Conservation (phyloP, 2,329 filamentous ascomycete genomes). For the Pseudonectria foliicola region DNA sequence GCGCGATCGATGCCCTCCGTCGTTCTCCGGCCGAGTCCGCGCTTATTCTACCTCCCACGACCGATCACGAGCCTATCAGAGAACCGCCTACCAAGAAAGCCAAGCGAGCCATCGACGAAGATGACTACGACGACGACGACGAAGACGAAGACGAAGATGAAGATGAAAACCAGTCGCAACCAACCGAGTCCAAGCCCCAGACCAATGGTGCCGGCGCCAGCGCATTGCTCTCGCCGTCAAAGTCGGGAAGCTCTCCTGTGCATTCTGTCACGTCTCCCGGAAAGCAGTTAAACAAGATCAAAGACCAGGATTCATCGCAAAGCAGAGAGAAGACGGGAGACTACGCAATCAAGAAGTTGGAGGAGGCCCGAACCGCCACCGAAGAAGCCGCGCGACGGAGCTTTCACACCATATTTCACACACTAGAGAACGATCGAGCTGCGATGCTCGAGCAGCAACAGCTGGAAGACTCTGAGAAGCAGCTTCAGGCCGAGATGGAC, state of each 20-base stretch:
- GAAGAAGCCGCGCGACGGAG: slow-evolving; percentile 84
- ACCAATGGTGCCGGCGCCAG: slow-evolving; percentile 46
- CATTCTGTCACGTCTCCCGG: slow-evolving; percentile 56
- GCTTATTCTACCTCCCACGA: slow-evolving; percentile 45
- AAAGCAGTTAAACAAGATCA: slow-evolving; percentile 47
- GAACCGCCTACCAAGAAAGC: slow-evolving; percentile 66
- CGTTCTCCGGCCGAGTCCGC: slow-evolving; percentile 32
- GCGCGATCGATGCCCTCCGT: slow-evolving; percentile 47
- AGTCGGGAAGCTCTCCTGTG: slow-evolving; percentile 60
- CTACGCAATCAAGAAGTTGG: slow-evolving; percentile 85
- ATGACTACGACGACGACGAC: slow-evolving; percentile 81
- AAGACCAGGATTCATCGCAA: slow-evolving; percentile 40
- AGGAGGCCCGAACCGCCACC: slow-evolving; percentile 83
- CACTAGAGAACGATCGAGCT: slow-evolving; percentile 86
- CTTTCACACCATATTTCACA: slow-evolving; percentile 92
- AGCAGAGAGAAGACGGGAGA: slow-evolving; percentile 65
- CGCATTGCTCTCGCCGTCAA: slow-evolving; percentile 59
- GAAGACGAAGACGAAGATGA: slow-evolving; percentile 58
- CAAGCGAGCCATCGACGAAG: slow-evolving; percentile 72
- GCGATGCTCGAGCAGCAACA: slow-evolving; percentile 98
- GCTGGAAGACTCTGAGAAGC: slow-evolving; percentile 91
- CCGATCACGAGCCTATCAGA: slow-evolving; percentile 50
- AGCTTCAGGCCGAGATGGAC: slow-evolving; percentile 92
- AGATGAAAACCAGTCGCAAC: slow-evolving; percentile 48
- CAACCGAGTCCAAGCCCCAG: slow-evolving; percentile 46